Evolutionary conservation across 2,329 filamentous ascomycete species (phyloP), one percentile per base, ranked within the genome.

Genomic region (Epichloe sibirici): DNA sequence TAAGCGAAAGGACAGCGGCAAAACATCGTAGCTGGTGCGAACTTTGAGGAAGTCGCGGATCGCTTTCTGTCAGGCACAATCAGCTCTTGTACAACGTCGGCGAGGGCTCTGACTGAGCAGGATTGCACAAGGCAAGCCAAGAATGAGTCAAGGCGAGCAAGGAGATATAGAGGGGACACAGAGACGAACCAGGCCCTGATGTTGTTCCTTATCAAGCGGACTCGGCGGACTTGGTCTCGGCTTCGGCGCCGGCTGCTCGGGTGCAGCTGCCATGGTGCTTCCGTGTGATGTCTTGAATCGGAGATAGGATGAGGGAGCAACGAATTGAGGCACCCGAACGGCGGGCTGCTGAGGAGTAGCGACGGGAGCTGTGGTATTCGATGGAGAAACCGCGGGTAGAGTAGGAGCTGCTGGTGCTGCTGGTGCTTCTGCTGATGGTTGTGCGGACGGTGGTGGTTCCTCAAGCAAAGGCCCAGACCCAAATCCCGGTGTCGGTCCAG

Each of bases 31-130:
- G 69, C 90, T 96, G 38, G 89, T 97, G 65, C 93, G 86, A 61
- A 94, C 86, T 70, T 90, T 95, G 66, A 98, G 83, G 72, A 98
- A 98, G 62, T 95, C 88, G 70, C 93, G 87, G 63, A 97, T 90
- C 57, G 87, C 85, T 74, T 85, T 85, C 90, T 95, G 70, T 49
- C 25, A 52, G 57, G 38, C 59, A 57, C 46, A 57, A 56, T 57
- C 50, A 56, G 53, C 47, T 54, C 40, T 51, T 37, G 40, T 43
- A 43, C n/a, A 21, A 43, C 39, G 44, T 39, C 21, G 48, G 35
- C 7, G 13, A 43, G 31, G 21, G 44, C 37, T 39, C 31, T 42
- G 34, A 15, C 25, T 23, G 42, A 42, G 34, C 23, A 28, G 8
- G 17, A 50, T n/a, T 12, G 35, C 21, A 37, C 17, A 42, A 43